Evolutionary conservation across 257 asterid species (phyloP), one percentile per base, ranked within the genome.

Genomic region (Solanum gracilifrons): DNA sequence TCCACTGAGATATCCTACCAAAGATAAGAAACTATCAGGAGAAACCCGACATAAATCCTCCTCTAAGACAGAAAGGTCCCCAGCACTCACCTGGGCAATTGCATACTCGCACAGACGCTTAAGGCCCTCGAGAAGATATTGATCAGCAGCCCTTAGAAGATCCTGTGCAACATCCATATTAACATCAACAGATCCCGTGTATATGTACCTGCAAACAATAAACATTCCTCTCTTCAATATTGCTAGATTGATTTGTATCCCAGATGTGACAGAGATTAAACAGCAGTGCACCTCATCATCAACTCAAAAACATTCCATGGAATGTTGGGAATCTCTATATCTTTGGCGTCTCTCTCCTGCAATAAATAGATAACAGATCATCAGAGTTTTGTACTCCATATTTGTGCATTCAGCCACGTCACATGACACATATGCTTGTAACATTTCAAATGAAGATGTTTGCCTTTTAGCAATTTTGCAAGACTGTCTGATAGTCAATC

Each of bases 331-430:
- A 97, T 96, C 94, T 95, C 99, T 55, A 97, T 94, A 90, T 96
- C 98, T 93, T 94, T 97, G 86, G 99, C 99, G 64, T 97, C 99
- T 91, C 96, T 94, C 92, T 97, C 99, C 99, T 97, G 93, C 92
- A 92, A 79, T 86, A 32, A 31, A 72, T 43, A 86, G 51, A 32
- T n/a, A 51, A 72, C 55, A 68, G 13, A 86, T 51, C 85, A 48
- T 80, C 41, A 82, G 29, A 48, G 66, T 82, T 16, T 48, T 73
- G 55, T 33, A 86, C 48, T 31, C 51, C 37, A 71, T 11, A 32
- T 7, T 71, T 41, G 29, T 71, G 64, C 43, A 85, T 33, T 75
- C 41, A 39, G 48, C 5, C 83, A 85, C 9, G 71, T 85, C 46
- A 46, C 32, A 5, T 15, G 76, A 29, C 33, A 71, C 13, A 69